phyloP scores from a whole-genome alignment of 2,329 filamentous ascomycete genomes.

The Fusarium sambucinum region DNA sequence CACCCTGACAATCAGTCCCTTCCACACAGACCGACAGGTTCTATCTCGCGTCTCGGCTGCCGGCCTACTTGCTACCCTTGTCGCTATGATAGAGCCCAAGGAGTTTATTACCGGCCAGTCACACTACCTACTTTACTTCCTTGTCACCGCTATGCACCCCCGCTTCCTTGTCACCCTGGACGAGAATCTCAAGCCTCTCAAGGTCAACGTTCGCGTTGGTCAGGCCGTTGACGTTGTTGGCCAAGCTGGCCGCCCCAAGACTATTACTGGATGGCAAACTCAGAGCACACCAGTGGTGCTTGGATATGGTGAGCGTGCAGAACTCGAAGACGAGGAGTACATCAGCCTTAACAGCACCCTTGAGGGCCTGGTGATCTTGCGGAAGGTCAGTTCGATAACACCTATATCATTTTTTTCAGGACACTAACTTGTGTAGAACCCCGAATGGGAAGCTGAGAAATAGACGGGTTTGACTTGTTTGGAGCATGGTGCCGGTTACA shows the following conservation, averaged over 20 bases:
- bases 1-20: slow-evolving; percentile 94
- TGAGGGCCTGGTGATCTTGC: slow-evolving; percentile 94
- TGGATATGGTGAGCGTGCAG: slow-evolving; percentile 93
- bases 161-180: slow-evolving; percentile 96
- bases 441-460: slow-evolving; percentile 57
- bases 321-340: slow-evolving; percentile 98
- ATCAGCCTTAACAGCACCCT: slow-evolving; percentile 90
- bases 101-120: slow-evolving; percentile 75
- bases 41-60: slow-evolving; percentile 91
- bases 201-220: slow-evolving; percentile 95
- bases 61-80: slow-evolving; percentile 87
- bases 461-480: slow-evolving; percentile 44
- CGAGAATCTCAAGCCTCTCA: slow-evolving; percentile 91
- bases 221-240: slow-evolving; percentile 98
- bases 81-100: slow-evolving; percentile 96
- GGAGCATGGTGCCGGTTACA: slow-evolving; percentile 37
- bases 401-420: neutral
- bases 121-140: slow-evolving; percentile 97
- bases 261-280: slow-evolving; percentile 99
- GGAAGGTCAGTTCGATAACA: slow-evolving; percentile 77
- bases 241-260: slow-evolving; percentile 96
- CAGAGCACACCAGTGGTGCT: slow-evolving; percentile 98
- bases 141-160: slow-evolving; percentile 96
- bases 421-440: slow-evolving; percentile 52
- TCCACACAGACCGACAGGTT: slow-evolving; percentile 98